Base-by-base conservation (phyloP, 352 stramenopile genomes). In the Poterioochromonas sp. region DNA sequence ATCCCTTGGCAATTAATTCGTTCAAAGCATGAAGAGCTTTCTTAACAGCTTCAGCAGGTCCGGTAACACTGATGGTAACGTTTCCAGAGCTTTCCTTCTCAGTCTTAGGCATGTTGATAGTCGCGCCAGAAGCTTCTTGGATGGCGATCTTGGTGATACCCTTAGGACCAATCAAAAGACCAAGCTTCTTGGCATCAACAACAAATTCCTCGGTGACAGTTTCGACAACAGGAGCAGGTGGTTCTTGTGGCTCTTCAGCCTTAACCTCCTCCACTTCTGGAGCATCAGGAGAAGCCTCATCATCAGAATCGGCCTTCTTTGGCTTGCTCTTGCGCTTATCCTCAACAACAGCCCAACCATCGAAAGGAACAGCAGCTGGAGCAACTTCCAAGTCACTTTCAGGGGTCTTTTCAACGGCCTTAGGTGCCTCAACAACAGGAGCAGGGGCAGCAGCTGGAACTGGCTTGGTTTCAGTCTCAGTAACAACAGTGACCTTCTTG, bases 291-390 rank as follows among this genome's bases (percentile, higher is more conserved):
- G n/a, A 15, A 44, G 35, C 35, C 32, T 40, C 20, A 41, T 73
- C 63, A 47, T 15, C 29, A 29, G 63, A 15, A 15, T 68, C 37
- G 15, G 63, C 35, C 37, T 73, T 73, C 63, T 73, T 73, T 1
- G 40, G 8, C 63, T 43, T 49, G 8, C 3, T 40, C 35, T 49
- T 49, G 11, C 63, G 26, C 29, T 68, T 68, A 11, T 68, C 34
- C 58, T 68, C 63, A n/a, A 73, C 63, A 47, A 73, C 63, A 73
- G 29, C 37, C 63, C 63, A 73, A 73, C 63, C 63, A 73, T 73
- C 63, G 26, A 39, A 32, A 26, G 12, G 26, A 68, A 26, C 58
- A 68, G 58, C 58, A 15, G 58, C 12, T n/a, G n/a, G n/a, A n/a
- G n/a, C n/a, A n/a, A n/a, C n/a, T n/a, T n/a, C n/a, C n/a, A n/a